Base-by-base conservation (phyloP, 2,329 filamentous ascomycete genomes). In the Stemphylium vesicarium region DNA sequence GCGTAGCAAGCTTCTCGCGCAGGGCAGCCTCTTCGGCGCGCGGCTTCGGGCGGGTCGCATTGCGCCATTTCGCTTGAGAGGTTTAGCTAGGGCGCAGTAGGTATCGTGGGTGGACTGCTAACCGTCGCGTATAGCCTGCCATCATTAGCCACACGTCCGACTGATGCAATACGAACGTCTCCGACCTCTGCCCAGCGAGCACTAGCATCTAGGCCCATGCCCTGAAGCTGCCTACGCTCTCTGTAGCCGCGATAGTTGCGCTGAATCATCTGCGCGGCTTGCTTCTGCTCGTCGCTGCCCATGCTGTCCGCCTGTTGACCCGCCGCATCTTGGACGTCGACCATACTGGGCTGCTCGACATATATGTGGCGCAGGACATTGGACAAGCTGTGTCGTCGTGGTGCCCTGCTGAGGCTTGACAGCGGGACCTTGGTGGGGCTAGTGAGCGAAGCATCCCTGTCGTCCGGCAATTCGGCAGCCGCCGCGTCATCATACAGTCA, bases 181-280 rank as follows among this genome's bases (percentile, higher is more conserved):
- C 86, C 77, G 50, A 90, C 88, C 66, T 90, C 85, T 10, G 85
- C 78, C 89, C 89, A 93, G 65, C 90, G 80, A 26, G 87, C 86
- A 26, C 81, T 84, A n/a, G 90, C 83, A 72, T 90, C 84, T 31
- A 96, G 72, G 1, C 84, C 84, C 61, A 88, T 80, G 0, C 91
- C 91, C 36, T 84, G 75, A 64, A 95, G 80, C 72, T 91, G 87
- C 42, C 91, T 80, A 38, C 91, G 83, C 43, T 85, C 82, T 49
- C 89, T 83, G 73, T 96, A 91, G 5, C 91, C 91, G 31, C 92
- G 83, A 71, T 92, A 96, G 22, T 87, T 89, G 62, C 88, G 85
- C 78, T 77, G 74, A 33, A 77, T 77, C 57, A 72, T 38, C 60
- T 69, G 60, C 7, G 74, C 74, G 4, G 74, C 74, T 16, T 66